Percentiles rank a stretch among this genome's conserved stretches.
Evolutionary conservation across 1,284 basidiomycete genomes (phyloP).

Genomic region (Boletellus dicymbophilus): DNA sequence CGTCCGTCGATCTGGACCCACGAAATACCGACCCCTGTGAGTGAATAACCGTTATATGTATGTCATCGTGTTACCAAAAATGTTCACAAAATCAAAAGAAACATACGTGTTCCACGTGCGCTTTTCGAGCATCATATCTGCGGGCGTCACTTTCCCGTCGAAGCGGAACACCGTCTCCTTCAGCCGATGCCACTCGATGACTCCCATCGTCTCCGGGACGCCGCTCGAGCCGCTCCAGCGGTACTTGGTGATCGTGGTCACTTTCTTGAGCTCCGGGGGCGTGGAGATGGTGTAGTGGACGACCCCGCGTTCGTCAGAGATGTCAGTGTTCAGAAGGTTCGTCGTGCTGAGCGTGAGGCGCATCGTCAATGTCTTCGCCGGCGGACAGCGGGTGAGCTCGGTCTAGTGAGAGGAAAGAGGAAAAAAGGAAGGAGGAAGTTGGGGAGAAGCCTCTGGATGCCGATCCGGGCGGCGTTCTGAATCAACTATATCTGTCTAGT

Average conservation of each 20-base stretch:
- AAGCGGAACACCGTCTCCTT: not conserved
- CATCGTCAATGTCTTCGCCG: too few relatives aligned
- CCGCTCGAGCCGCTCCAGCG: not conserved
- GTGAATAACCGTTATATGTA: not conserved
- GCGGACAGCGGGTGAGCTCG: too few relatives aligned
- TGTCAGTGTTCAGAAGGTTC: not conserved
- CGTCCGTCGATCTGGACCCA: slow-evolving; percentile 20
- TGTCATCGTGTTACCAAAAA: not conserved
- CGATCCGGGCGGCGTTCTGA: too few relatives aligned
- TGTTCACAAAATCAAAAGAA: not conserved
- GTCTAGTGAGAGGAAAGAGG: too few relatives aligned
- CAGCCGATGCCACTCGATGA: not conserved
- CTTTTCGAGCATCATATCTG: not conserved
- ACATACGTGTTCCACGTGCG: not conserved
- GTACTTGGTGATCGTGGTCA: slow-evolving; percentile 1
- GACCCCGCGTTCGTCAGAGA: not conserved
- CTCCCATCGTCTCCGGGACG: not conserved
- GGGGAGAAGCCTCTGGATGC: too few relatives aligned
- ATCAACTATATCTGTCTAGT: too few relatives aligned
- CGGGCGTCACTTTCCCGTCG: not conserved
- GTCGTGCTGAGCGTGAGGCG: not conserved
- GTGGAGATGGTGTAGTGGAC: not conserved
- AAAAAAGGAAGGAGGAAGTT: too few relatives aligned
- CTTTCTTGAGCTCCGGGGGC: not conserved
- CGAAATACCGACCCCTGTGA: slow-evolving; percentile 22